Evolutionary conservation across 2,329 filamentous ascomycete species (phyloP).

Genomic region (Rutstroemia sp.): DNA sequence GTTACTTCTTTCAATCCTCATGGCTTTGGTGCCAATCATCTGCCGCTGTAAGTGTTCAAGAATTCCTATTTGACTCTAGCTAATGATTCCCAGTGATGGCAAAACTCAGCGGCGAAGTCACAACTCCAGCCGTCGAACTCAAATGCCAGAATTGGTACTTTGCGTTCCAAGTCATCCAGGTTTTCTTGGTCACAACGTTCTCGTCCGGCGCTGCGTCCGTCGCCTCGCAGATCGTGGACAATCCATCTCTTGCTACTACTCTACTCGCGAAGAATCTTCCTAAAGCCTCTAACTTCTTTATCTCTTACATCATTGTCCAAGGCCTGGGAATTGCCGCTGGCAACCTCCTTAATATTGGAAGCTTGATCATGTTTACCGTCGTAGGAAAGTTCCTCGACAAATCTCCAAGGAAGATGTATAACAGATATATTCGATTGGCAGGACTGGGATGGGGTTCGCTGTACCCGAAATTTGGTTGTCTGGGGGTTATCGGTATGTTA

Average conservation of each 20-base stretch:
- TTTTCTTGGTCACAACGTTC: slow-evolving; percentile 82
- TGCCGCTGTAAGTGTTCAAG: slow-evolving; percentile 54
- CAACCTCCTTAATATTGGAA: slow-evolving; percentile 63
- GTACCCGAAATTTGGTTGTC: slow-evolving; percentile 72
- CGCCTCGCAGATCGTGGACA: slow-evolving; percentile 50
- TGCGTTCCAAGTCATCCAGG: slow-evolving; percentile 80
- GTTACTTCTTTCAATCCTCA: slow-evolving; percentile 69
- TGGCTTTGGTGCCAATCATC: slow-evolving; percentile 76
- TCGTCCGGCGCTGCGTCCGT: slow-evolving; percentile 73
- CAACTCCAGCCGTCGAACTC: slow-evolving; percentile 70
- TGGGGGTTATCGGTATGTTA: slow-evolving; percentile 64
- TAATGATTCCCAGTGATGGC: slow-evolving; percentile 52
- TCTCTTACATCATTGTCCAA: slow-evolving; percentile 90
- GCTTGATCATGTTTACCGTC: slow-evolving; percentile 65
- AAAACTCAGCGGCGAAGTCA: slow-evolving; percentile 71
- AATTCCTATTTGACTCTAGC: not conserved
- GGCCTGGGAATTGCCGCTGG: slow-evolving; percentile 72
- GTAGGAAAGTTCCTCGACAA: slow-evolving; percentile 67
- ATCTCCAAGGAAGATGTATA: slow-evolving; percentile 74
- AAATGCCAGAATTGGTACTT: slow-evolving; percentile 90
- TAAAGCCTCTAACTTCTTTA: slow-evolving; percentile 84
- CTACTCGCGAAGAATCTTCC: slow-evolving; percentile 71
- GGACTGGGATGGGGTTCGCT: slow-evolving; percentile 77
- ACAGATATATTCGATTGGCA: slow-evolving; percentile 65
- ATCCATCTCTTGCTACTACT: slow-evolving; percentile 54